These are phyloP conservation scores for Cordyceps cateniannulata DNA, from an alignment of 2,329 filamentous ascomycete genomes.

Conservation along the genomic window DNA sequence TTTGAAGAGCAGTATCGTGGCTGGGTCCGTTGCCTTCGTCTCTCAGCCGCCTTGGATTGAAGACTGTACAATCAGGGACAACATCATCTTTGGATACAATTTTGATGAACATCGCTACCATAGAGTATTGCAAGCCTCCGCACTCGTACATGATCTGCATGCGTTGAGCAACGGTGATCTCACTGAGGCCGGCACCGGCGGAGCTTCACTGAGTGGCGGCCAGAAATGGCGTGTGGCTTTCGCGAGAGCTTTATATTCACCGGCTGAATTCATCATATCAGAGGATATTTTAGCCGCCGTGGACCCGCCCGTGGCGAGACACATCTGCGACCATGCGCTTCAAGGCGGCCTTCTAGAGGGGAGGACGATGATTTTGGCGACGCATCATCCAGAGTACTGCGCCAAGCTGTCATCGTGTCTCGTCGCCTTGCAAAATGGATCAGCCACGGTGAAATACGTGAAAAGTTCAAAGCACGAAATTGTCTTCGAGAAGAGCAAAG, in stretches of 20 bases:
- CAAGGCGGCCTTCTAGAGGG: constrained; percentile 6
- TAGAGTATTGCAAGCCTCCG: constrained; percentile 61
- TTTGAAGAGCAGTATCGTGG: constrained; percentile 15
- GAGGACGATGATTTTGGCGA: constrained; percentile 15
- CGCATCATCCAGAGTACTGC: constrained; percentile 14
- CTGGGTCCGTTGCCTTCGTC: constrained; percentile 53
- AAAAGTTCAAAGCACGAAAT: neutral
- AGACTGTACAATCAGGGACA: constrained; percentile 63
- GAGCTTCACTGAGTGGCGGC: constrained; percentile 68
- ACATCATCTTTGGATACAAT: constrained; percentile 64
- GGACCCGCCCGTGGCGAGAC: constrained; percentile 48
- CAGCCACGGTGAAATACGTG: neutral
- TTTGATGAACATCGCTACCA: constrained; percentile 56
- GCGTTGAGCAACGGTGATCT: constrained; percentile 63
- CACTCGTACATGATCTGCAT: constrained; percentile 61
- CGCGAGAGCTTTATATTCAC: constrained; percentile 65
- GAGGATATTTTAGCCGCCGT: constrained; percentile 73
- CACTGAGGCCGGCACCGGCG: constrained; percentile 70
- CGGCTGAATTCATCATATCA: constrained; percentile 61
- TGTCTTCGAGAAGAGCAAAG: neutral
- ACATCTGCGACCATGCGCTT: constrained; percentile 4
- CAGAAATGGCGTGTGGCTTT: constrained; percentile 71
- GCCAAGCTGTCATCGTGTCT: neutral
- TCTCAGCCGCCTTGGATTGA: constrained; percentile 73
- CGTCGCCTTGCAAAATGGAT: constrained; percentile 4